These are phyloP conservation scores for Mycothermus thermophilus DNA, from an alignment of 495 filamentous ascomycete species.

Conservation along the genomic window DNA sequence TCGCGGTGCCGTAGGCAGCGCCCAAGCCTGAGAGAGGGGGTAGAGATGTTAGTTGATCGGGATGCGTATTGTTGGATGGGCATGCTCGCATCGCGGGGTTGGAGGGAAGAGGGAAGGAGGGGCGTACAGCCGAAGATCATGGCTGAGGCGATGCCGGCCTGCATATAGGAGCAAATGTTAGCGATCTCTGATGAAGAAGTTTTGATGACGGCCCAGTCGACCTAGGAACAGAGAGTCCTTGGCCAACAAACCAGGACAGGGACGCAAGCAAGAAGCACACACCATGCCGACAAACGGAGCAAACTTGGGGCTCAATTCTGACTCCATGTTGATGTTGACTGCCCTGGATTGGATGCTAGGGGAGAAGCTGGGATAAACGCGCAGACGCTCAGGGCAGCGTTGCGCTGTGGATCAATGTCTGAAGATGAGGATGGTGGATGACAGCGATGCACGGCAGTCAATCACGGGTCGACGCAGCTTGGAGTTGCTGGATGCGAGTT, in stretches of 20 bases:
- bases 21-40: conserved; percentile 51
- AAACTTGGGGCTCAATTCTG: conserved; percentile 68
- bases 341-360: no score
- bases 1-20: conserved; percentile 93
- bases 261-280: conserved; percentile 10
- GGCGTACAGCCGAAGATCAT: conserved; percentile 88
- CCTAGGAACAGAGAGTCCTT: background rate
- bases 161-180: conserved; percentile 20
- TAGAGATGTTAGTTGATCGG: conserved; percentile 14
- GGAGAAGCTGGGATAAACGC: background rate
- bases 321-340: conserved; percentile 45
- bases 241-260: background rate
- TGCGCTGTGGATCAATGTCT: no score
- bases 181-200: conserved; percentile 10
- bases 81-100: background rate
- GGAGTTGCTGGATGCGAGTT: no score
- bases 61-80: background rate
- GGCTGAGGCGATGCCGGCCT: conserved; percentile 82
- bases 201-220: background rate
- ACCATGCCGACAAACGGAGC: conserved; percentile 98
- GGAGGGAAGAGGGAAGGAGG: conserved; percentile 5
- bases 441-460: conserved; percentile 2
- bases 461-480: conserved; percentile 4
- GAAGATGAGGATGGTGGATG: conserved; percentile 1
- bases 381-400: no score